Evolutionary conservation across 2,329 filamentous ascomycete species (phyloP), one percentile per base, ranked within the genome.

Genomic region (Alternaria consortialis): DNA sequence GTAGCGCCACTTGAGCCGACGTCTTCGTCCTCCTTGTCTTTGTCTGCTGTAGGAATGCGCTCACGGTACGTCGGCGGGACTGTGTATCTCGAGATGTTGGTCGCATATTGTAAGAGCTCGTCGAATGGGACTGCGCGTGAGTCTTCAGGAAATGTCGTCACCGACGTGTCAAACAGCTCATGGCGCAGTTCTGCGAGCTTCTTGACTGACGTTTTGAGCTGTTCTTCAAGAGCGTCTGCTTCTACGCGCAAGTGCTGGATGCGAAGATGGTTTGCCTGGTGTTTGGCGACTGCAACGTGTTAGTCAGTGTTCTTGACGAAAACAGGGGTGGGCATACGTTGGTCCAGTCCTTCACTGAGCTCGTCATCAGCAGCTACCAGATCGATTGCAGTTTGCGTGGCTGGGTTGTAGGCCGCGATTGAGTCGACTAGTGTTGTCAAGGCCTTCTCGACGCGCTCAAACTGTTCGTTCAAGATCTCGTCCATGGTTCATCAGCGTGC

Each of bases 341-440:
- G 83, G 68, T 89, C 84, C 3, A 96, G 82, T 5, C 90, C 88
- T 65, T 84, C 81, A 68, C 83, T 85, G 44, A 96, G 84, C 61
- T 90, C 87, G 42, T 84, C 82, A 74, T 96, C 91, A 25, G 91
- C 92, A 7, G 84, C 82, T 17, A 91, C 82, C 9, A 96, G 87
- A 65, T 93, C 90, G 58, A 86, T 82, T 6, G 90, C 91, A 27
- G 89, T 87, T 36, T 84, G 79, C 5, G 86, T 82, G 7, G 90
- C 91, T 0, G 92, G 92, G 71, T 93, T 92, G 80, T 94, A 94
- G 66, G 92, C 91, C 6, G 91, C 85, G 64, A 96, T 90, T 0
- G 91, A 94, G 75, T 93, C 91, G 68, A 93, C 89, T 34, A 96
- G 83, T 29, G 83, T 87, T 12, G 86, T 85, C 20, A 96, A 82